These are phyloP conservation scores for Exophiala sp. DNA, from an alignment of 2,329 filamentous ascomycete genomes.

Conservation along the genomic window DNA sequence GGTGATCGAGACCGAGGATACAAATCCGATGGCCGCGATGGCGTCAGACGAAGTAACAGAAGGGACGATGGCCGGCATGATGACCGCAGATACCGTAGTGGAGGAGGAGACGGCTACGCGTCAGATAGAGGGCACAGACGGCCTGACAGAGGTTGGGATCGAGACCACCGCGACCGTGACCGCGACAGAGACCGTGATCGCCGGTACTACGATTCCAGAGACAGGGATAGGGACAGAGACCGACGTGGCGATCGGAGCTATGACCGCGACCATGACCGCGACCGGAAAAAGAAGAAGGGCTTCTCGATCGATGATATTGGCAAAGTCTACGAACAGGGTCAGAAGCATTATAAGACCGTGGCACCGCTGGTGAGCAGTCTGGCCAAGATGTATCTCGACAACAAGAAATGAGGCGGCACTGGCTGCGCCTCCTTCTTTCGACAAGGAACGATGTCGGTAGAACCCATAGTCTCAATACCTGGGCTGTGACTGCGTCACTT, in stretches of 20 bases:
- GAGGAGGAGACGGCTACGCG: conserved; percentile 19
- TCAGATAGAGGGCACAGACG: conserved; percentile 21
- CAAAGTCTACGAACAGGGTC: conserved; percentile 24
- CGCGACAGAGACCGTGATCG: conserved; percentile 11
- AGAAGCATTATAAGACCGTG: conserved; percentile 29
- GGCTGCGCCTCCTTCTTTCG: too few species aligned
- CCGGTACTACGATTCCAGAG: conserved; percentile 10
- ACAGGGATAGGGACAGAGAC: conserved; percentile 14
- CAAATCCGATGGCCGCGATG: conserved; percentile 19
- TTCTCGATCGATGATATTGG: conserved; percentile 23
- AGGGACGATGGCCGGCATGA: conserved; percentile 20
- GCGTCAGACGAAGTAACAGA: conserved; percentile 6
- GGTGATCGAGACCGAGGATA: conserved; percentile 21
- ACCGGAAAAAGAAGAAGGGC: conserved; percentile 22
- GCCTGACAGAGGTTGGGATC: conserved; percentile 19
- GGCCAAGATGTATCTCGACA: conserved; percentile 29
- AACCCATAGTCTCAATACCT: too few species aligned
- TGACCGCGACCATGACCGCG: conserved; percentile 9
- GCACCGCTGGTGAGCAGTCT: conserved; percentile 23
- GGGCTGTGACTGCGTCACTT: too few species aligned
- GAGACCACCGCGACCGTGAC: conserved; percentile 18
- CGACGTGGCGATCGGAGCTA: conserved; percentile 14
- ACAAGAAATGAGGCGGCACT: conserved; percentile 21
- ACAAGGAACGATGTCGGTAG: too few species aligned
- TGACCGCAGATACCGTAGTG: conserved; percentile 16